Evolutionary conservation across 345 rosid genomes (phyloP), one percentile per base, ranked within the genome.

Genomic region (Salix udensis): DNA sequence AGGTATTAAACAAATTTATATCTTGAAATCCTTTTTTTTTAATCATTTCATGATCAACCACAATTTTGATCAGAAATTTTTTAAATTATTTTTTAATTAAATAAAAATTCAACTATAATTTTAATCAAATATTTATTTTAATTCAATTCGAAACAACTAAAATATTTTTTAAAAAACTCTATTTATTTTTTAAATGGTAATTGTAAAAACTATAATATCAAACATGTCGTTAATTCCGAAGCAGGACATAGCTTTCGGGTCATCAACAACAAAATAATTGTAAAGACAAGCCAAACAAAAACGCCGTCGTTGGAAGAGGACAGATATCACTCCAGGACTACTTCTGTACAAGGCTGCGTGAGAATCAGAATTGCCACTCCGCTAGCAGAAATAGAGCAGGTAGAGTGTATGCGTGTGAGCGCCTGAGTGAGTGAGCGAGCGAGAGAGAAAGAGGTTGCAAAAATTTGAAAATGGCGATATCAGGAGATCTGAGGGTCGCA

Each of bases 401-500:
- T 7, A 31, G 26, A 70, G 23, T 18, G 7, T 48, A 10, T 0
- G 14, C 13, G 55, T 16, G 19, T 13, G 40, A 18, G 37, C 40
- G 69, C 62, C 24, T 7, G 9, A 37, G 24, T 0, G 30, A 34
- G 68, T 16, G 44, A 7, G 26, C 26, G 26, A 24, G 68, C 13
- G 44, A 7, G 26, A 0, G 26, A 24, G 19, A 21, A 44, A 66
- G 21, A 31, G 46, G 6, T 75, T 37, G 58, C 23, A 12, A 65
- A 10, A 50, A 36, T 62, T 34, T 79, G 72, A 50, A 64, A 83
- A 89, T 91, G 93, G 87, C 92, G 71, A 86, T 87, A 44, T 80
- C 85, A 39, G 97, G 91, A 78, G 88, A 87, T 85, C 86, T 94
- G 72, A 90, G 87, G 81, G 85, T 91, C 80, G 87, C 94, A 40